Conservation (phyloP, 139 green algal species). For the Tetraselmis striata region DNA sequence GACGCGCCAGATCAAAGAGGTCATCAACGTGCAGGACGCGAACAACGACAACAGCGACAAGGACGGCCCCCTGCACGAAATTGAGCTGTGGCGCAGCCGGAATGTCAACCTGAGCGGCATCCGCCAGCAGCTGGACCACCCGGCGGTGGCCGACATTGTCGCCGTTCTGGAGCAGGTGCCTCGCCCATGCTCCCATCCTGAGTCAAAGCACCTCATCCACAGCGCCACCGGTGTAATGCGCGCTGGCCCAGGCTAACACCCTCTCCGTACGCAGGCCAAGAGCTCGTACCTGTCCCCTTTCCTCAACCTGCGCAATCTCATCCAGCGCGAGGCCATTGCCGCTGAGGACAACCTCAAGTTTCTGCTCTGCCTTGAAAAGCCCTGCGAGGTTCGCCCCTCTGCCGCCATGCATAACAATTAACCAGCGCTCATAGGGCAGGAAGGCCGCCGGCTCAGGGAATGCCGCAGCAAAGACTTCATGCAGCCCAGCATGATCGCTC, state of each 20-base stretch:
- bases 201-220: too few relatives aligned
- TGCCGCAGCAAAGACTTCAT: too few relatives aligned
- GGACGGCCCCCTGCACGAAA: slow-evolving; percentile 68
- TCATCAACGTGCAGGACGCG: slow-evolving; percentile 54
- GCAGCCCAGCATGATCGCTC: too few relatives aligned
- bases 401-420: too few relatives aligned
- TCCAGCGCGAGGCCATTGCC: slow-evolving; percentile 65
- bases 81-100: slow-evolving; percentile 76
- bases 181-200: too few relatives aligned
- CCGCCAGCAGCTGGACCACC: slow-evolving; percentile 55
- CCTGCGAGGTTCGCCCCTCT: too few relatives aligned
- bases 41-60: slow-evolving; percentile 25
- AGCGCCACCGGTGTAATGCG: too few relatives aligned
- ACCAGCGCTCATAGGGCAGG: too few relatives aligned
- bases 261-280: slow-evolving; percentile 44
- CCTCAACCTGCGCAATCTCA: slow-evolving; percentile 59
- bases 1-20: slow-evolving; percentile 77
- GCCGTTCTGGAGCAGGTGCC: slow-evolving; percentile 46
- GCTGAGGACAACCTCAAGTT: slow-evolving; percentile 81
- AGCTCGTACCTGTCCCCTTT: slow-evolving; percentile 70
- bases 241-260: too few relatives aligned
- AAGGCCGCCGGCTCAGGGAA: too few relatives aligned
- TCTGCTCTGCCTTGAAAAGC: slow-evolving; percentile 64
- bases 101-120: slow-evolving; percentile 69
- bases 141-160: slow-evolving; percentile 43